Evolutionary conservation across 108 stramenopile species (phyloP), one percentile per base, ranked within the genome.

Genomic region (Skeletonema menzelii): DNA sequence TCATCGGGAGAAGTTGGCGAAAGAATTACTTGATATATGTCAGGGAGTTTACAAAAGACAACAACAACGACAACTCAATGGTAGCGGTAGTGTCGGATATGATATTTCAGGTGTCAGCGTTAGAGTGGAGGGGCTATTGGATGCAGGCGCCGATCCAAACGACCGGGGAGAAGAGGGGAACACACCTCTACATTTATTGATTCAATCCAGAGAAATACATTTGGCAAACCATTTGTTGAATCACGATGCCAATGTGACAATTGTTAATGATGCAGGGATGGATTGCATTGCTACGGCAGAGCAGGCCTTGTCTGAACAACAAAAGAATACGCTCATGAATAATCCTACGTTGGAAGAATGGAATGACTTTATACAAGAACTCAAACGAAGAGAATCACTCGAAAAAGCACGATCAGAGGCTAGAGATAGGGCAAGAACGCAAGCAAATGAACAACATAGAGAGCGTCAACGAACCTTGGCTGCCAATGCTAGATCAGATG

Each of bases 361-460:
- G 79, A 71, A 17, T 17, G 65, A 61, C 22, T 80, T 80, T 37
- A 65, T 80, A 22, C 38, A 65, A 26, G 79, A 80, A 35, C 65
- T 80, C 58, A 71, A 64, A 57, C 60, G 38, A 53, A 68, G 63
- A 53, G 80, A 65, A 30, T 31, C 64, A 46, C 28, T 72, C 17
- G 80, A 81, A 66, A 77, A 67, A 15, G 80, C 65, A 26, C 24
- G 70, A 30, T 13, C 5, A 7, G 75, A 77, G 32, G 80, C 75
- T 13, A 22, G 76, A 17, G 67, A 74, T 31, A 61, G 76, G 22
- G 80, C 80, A 10, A 56, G 80, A 37, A 75, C 34, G 20, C 75
- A 60, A 49, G 72, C 80, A 35, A 81, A 81, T 61, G 80, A 81
- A 17, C 75, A 77, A 65, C 80, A 81, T 47, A 76, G 80, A 34